Evolutionary conservation across 441 rosid species (phyloP).

Genomic region (Erodium texanum): DNA sequence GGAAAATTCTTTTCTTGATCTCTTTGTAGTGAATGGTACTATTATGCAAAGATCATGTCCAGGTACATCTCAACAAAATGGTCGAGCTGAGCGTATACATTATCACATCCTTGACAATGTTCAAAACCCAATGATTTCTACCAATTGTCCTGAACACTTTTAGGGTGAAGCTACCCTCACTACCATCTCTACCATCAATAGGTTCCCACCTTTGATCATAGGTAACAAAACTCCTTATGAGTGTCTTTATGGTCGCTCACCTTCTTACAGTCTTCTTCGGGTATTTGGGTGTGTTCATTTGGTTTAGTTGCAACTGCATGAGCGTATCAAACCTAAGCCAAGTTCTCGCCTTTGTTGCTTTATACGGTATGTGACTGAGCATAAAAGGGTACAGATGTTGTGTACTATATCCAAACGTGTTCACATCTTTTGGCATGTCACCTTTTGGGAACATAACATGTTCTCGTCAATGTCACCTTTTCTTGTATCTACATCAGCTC

Average conservation of each 20-base stretch:
- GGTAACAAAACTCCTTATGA: not conserved
- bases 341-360: not conserved
- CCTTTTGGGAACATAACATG: not conserved
- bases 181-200: not conserved
- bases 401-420: not conserved
- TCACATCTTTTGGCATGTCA: not conserved
- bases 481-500: not conserved
- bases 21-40: no score
- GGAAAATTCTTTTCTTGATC: no score
- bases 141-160: not conserved
- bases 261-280: not conserved
- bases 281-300: not conserved
- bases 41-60: not conserved
- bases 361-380: not conserved
- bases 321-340: not conserved
- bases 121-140: not conserved
- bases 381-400: constrained; percentile 2
- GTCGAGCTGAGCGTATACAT: not conserved
- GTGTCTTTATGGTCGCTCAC: not conserved
- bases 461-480: not conserved
- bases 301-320: not conserved
- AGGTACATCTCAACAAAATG: constrained; percentile 10
- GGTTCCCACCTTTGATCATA: not conserved
- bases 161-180: constrained; percentile 7
- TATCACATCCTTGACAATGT: not conserved